Conservation (phyloP, 768 basidiomycete genomes). For the Psilocybe sp. region DNA sequence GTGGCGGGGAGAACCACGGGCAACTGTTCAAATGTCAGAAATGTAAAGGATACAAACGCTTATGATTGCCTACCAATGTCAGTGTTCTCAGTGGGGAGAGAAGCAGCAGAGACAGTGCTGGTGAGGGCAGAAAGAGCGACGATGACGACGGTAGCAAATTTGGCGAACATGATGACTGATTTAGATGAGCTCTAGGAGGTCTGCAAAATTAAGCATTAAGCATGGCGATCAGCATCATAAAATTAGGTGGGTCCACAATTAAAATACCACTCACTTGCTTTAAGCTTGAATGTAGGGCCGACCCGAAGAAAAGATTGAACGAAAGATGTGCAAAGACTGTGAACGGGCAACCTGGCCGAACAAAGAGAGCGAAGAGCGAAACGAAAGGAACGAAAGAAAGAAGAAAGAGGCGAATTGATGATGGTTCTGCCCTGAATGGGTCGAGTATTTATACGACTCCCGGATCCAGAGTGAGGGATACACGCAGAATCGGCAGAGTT, state of each 20-base stretch:
- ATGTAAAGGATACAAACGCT: background rate
- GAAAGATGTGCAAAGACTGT: constrained; percentile 29
- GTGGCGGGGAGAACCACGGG: constrained; percentile 17
- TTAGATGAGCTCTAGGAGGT: constrained; percentile 13
- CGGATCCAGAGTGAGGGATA: constrained; percentile 1
- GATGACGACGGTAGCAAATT: constrained; percentile 25
- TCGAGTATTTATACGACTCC: constrained; percentile 14
- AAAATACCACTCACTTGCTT: constrained; percentile 20
- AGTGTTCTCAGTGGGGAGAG: constrained; percentile 23
- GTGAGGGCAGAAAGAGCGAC: constrained; percentile 30
- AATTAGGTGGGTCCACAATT: background rate
- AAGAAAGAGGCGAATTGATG: constrained; percentile 14
- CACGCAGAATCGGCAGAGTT: constrained; percentile 3
- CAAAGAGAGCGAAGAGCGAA: constrained; percentile 19
- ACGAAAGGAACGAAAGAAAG: constrained; percentile 16
- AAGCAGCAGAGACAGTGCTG: constrained; percentile 27
- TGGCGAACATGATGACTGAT: constrained; percentile 35
- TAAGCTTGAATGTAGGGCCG: constrained; percentile 28
- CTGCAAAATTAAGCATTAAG: background rate
- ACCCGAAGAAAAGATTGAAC: constrained; percentile 21
- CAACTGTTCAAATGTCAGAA: constrained; percentile 7
- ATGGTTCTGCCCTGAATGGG: constrained; percentile 1
- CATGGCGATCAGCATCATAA: background rate
- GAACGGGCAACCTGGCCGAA: constrained; percentile 40
- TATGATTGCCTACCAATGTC: constrained; percentile 22